phyloP scores from a whole-genome alignment of 257 asterid genomes.

The Plectranthus barbatus region DNA sequence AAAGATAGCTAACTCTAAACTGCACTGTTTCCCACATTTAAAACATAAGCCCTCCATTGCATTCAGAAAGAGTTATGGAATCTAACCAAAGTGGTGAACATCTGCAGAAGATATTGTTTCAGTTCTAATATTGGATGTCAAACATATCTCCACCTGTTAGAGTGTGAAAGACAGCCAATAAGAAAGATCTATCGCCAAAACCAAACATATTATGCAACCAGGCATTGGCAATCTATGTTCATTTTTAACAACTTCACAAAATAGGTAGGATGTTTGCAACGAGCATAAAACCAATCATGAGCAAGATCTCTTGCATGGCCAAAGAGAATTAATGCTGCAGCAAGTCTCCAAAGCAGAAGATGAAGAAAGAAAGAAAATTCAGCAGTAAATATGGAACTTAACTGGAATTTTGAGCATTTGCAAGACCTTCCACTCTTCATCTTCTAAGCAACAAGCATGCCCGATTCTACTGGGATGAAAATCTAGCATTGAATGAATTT shows the following conservation, averaged over 20 bases:
- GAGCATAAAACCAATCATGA: neutral
- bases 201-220: neutral
- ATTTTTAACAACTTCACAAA: neutral
- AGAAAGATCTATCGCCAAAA: conserved; percentile 9
- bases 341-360: too few species aligned
- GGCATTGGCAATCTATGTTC: neutral
- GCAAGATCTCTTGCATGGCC: neutral
- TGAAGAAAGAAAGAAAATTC: neutral
- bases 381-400: conserved; percentile 11
- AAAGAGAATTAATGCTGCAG: neutral
- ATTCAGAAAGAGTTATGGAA: conserved; percentile 5
- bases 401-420: conserved; percentile 69
- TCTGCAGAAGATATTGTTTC: conserved; percentile 77
- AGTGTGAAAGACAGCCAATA: conserved; percentile 3
- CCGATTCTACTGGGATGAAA: conserved; percentile 84
- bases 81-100: conserved; percentile 89
- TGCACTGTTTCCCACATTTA: neutral
- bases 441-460: conserved; percentile 90
- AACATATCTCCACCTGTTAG: conserved; percentile 88
- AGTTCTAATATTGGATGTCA: conserved; percentile 84
- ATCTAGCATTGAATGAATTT: conserved; percentile 75
- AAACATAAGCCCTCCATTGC: neutral
- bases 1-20: neutral
- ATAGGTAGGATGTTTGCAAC: neutral
- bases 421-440: conserved; percentile 53